Evolutionary conservation across 257 asterid genomes (phyloP).

Genomic region (Avicennia marina): DNA sequence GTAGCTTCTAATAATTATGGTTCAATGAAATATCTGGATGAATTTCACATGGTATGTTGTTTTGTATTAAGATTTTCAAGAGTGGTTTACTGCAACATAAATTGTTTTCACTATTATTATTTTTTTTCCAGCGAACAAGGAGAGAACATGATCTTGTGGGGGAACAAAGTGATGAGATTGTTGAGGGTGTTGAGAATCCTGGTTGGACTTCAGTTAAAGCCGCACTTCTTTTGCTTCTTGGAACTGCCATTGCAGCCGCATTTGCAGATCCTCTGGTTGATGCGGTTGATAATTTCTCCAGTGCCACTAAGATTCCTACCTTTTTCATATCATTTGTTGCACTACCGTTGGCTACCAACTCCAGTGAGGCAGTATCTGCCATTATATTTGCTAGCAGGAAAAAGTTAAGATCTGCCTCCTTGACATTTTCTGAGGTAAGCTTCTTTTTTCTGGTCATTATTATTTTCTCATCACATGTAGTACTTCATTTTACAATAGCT

Average conservation of each 20-base stretch:
- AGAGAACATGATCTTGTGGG: constrained; percentile 47
- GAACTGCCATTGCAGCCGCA: constrained; percentile 53
- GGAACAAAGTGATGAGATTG: constrained; percentile 39
- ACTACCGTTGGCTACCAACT: constrained; percentile 62
- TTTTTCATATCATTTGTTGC: constrained; percentile 65
- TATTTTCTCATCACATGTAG: too few relatives aligned
- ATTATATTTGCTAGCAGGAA: constrained; percentile 53
- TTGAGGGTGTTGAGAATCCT: constrained; percentile 42
- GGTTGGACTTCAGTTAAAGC: constrained; percentile 40
- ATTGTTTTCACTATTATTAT: too few relatives aligned
- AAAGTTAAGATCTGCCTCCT: constrained; percentile 46
- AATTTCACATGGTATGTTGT: constrained; percentile 44
- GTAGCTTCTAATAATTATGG: constrained; percentile 18
- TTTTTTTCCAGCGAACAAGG: constrained; percentile 43
- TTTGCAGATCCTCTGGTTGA: constrained; percentile 72
- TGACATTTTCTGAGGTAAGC: constrained; percentile 66
- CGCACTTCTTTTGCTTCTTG: constrained; percentile 40
- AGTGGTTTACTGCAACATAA: too few relatives aligned
- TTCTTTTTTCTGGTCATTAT: not conserved
- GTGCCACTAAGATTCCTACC: constrained; percentile 56
- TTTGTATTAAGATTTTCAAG: too few relatives aligned
- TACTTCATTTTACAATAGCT: too few relatives aligned
- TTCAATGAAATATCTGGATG: constrained; percentile 35
- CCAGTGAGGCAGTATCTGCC: constrained; percentile 66
- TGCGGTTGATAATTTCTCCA: constrained; percentile 58